Evolutionary conservation across 129 eudicot species (phyloP).

Genomic region (Flaveria robusta): DNA sequence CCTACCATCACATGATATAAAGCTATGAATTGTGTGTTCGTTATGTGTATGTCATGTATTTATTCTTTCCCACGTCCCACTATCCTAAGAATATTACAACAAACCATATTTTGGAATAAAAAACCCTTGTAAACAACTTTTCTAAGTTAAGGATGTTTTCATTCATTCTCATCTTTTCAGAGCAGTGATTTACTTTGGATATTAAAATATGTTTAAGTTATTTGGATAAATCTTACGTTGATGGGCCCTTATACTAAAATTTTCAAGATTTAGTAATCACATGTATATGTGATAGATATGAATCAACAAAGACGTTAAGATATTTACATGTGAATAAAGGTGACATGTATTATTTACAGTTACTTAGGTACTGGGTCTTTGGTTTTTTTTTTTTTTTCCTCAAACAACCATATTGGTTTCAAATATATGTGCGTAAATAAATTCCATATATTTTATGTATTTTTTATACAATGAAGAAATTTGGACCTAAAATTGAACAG

Average conservation of each 20-base stretch:
- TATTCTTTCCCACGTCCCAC: neutral
- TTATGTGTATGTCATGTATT: conserved; percentile 3
- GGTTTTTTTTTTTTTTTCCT: too few relatives aligned
- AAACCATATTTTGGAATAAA: conserved; percentile 2
- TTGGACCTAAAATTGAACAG: neutral
- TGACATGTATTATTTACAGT: too few relatives aligned
- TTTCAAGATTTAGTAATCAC: too few relatives aligned
- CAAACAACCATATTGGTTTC: too few relatives aligned
- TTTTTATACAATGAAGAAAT: too few relatives aligned
- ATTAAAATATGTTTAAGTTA: neutral
- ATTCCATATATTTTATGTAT: too few relatives aligned
- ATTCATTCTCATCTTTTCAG: neutral
- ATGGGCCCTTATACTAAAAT: too few relatives aligned
- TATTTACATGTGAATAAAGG: too few relatives aligned
- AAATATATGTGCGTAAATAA: neutral
- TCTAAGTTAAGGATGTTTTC: neutral
- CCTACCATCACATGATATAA: neutral
- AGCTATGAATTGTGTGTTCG: conserved; percentile 4
- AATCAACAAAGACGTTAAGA: too few relatives aligned
- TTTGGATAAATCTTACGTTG: neutral
- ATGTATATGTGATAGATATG: too few relatives aligned
- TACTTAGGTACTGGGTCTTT: too few relatives aligned
- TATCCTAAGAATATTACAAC: neutral
- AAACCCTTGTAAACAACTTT: neutral
- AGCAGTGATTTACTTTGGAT: neutral